Evolutionary conservation across 2,329 filamentous ascomycete genomes (phyloP).

Genomic region (Hypomyces perniciosus): DNA sequence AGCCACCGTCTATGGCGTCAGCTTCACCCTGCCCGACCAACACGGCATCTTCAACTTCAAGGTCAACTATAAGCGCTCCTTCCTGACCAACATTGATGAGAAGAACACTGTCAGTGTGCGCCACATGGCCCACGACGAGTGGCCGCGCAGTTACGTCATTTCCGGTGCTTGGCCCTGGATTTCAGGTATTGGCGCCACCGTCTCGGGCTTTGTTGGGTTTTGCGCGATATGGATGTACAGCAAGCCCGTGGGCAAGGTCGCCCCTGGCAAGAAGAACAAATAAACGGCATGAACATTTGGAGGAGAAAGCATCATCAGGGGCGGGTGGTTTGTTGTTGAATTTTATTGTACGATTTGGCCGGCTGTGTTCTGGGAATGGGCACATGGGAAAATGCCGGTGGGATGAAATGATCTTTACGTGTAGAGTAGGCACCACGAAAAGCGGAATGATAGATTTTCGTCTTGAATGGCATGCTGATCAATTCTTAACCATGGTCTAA

Average conservation of each 20-base stretch:
- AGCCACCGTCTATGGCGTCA: constrained; percentile 65
- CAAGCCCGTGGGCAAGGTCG: constrained; percentile 36
- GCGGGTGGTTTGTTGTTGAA: not conserved
- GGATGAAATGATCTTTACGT: constrained; percentile 13
- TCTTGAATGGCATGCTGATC: not conserved
- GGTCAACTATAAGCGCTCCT: constrained; percentile 94
- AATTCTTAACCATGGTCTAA: not conserved
- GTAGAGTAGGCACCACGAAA: constrained; percentile 17
- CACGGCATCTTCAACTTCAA: constrained; percentile 99
- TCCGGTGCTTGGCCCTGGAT: constrained; percentile 94
- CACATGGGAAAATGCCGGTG: constrained; percentile 1
- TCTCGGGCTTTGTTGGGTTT: constrained; percentile 79
- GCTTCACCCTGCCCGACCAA: constrained; percentile 86
- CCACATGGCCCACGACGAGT: constrained; percentile 97
- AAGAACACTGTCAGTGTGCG: constrained; percentile 92
- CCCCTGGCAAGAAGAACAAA: constrained; percentile 16
- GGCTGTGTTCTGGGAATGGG: not conserved
- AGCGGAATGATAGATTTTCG: constrained; percentile 9
- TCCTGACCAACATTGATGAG: constrained; percentile 83
- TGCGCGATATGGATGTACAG: constrained; percentile 81
- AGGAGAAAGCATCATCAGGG: not conserved
- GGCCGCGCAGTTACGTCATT: constrained; percentile 84
- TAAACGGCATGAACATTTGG: not conserved
- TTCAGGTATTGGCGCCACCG: constrained; percentile 75
- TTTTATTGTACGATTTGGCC: not conserved